Evolutionary conservation across 139 green algal species (phyloP).

Genomic region (Coelastrella sp.): DNA sequence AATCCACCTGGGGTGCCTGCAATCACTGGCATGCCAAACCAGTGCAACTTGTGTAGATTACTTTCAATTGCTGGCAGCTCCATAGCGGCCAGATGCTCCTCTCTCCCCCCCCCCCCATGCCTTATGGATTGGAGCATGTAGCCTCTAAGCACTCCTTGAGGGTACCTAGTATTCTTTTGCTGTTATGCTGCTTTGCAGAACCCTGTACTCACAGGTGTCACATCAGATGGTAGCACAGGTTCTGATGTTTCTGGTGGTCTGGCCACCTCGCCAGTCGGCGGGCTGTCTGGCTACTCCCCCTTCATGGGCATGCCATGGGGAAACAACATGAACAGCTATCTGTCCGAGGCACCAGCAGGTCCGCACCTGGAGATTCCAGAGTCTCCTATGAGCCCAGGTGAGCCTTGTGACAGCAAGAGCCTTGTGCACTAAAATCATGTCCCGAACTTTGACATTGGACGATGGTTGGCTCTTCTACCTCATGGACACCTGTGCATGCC

Average conservation of each 20-base stretch:
- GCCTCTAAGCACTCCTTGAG: no score
- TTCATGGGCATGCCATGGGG: slow-evolving; percentile 41
- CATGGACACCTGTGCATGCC: no score
- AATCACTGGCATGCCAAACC: background rate
- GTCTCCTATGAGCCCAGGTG: slow-evolving; percentile 47
- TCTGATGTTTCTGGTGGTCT: slow-evolving; percentile 8
- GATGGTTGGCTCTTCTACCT: no score
- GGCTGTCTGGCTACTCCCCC: slow-evolving; percentile 33
- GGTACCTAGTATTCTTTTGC: no score
- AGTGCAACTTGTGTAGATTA: background rate
- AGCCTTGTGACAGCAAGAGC: background rate
- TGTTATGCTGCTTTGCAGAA: background rate
- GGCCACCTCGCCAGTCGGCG: slow-evolving; percentile 24
- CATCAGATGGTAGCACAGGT: slow-evolving; percentile 30
- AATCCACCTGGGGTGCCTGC: background rate
- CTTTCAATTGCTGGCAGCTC: no score
- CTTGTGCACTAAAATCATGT: background rate
- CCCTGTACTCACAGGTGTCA: slow-evolving; percentile 2
- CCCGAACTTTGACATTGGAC: no score
- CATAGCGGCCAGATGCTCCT: no score
- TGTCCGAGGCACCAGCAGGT: slow-evolving; percentile 1
- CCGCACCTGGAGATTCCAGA: slow-evolving; percentile 20
- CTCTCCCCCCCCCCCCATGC: no score
- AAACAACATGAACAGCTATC: background rate
- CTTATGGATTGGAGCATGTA: no score